A percentile compares a stretch with the other conserved stretches of the same genome.
Evolutionary conservation across 495 filamentous ascomycete genomes (phyloP).

Genomic region (Letharia columbiana): DNA sequence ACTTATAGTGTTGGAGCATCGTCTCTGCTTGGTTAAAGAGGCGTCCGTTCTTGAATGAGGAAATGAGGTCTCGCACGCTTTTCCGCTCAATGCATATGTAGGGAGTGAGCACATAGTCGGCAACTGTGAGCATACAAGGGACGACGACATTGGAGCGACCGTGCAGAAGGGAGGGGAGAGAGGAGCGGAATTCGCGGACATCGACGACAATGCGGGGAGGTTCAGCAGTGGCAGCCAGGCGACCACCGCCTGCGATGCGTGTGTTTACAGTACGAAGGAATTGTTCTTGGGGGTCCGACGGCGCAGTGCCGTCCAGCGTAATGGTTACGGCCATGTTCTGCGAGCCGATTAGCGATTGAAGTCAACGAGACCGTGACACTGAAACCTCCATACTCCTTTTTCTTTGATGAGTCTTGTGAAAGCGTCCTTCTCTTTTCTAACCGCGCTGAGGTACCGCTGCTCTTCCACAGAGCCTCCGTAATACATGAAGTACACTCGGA

Average conservation of each 20-base stretch:
- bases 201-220: conserved; percentile 94
- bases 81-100: conserved; percentile 92
- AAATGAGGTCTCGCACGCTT: conserved; percentile 80
- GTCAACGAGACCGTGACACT: neutral
- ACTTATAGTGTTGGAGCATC: conserved; percentile 89
- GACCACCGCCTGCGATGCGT: conserved; percentile 87
- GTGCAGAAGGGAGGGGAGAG: conserved; percentile 83
- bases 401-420: conserved; percentile 92
- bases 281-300: conserved; percentile 74
- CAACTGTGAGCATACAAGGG: conserved; percentile 91
- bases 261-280: conserved; percentile 96
- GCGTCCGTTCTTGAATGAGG: conserved; percentile 81
- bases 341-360: neutral
- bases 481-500: conserved; percentile 91
- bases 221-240: conserved; percentile 75
- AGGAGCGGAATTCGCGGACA: conserved; percentile 90
- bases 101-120: conserved; percentile 89
- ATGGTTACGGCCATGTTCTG: conserved; percentile 77
- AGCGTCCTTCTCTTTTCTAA: conserved; percentile 87
- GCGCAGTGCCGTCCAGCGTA: conserved; percentile 59
- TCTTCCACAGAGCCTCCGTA: conserved; percentile 94
- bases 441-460: conserved; percentile 82
- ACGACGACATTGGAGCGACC: conserved; percentile 76
- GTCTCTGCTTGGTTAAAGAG: conserved; percentile 88
- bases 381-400: conserved; percentile 43